These are phyloP conservation scores for Fusarium camptoceras DNA, from an alignment of 2,329 filamentous ascomycete genomes.

Conservation along the genomic window DNA sequence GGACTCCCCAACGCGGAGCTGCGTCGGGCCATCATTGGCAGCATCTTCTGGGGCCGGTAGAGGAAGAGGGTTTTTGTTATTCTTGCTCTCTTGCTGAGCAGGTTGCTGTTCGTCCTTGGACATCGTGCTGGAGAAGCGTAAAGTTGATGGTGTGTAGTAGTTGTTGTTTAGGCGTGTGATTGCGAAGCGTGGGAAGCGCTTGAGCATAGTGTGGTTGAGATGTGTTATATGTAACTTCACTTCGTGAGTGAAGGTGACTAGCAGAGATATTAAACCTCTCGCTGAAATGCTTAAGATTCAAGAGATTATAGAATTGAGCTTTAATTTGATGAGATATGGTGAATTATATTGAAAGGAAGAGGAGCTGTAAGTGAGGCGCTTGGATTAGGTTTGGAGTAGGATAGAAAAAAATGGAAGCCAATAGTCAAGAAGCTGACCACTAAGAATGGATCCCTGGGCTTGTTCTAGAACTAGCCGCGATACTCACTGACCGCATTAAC, in stretches of 20 bases:
- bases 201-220: conserved; percentile 27
- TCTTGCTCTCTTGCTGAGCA: conserved; percentile 11
- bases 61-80: conserved; percentile 16
- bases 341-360: neutral
- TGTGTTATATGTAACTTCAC: conserved; percentile 14
- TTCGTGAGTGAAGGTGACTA: neutral
- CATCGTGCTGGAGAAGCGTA: conserved; percentile 24
- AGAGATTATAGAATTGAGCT: neutral
- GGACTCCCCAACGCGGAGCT: conserved; percentile 45
- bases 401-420: conserved; percentile 32
- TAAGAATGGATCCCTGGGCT: conserved; percentile 25
- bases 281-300: neutral
- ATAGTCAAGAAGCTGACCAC: conserved; percentile 13
- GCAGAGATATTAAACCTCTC: neutral
- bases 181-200: conserved; percentile 26
- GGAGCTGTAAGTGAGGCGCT: neutral
- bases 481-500: neutral
- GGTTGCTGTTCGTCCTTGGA: conserved; percentile 5
- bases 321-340: neutral
- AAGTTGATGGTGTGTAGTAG: conserved; percentile 1
- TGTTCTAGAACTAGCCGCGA: conserved; percentile 19
- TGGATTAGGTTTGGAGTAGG: neutral
- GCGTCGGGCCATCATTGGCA: conserved; percentile 39
- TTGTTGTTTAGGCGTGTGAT: conserved; percentile 14
- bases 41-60: conserved; percentile 44